Conservation (phyloP, 495 filamentous ascomycete species). For the Annulohypoxylon bovei region DNA sequence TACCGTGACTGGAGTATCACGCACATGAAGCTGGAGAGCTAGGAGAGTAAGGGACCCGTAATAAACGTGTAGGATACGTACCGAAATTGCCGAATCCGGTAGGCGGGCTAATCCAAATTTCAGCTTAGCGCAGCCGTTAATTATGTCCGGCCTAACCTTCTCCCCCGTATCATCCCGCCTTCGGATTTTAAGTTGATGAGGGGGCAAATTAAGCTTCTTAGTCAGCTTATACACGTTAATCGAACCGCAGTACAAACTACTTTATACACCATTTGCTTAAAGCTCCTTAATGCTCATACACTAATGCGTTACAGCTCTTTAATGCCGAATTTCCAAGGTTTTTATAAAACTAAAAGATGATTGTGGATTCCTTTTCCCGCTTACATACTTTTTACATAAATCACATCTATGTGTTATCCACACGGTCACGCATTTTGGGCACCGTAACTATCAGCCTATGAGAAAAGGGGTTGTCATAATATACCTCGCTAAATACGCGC, state of each 20-base stretch:
- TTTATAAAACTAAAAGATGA: too few relatives aligned
- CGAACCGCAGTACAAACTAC: background rate
- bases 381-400: background rate
- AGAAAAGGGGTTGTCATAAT: background rate
- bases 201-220: background rate
- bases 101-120: background rate
- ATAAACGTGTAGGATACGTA: constrained; percentile 5
- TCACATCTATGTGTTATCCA: background rate
- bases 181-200: background rate
- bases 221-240: background rate
- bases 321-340: background rate
- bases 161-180: constrained; percentile 5
- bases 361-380: too few relatives aligned
- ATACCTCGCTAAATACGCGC: background rate
- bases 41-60: background rate
- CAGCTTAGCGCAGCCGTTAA: background rate
- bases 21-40: background rate
- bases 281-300: background rate
- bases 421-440: background rate
- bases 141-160: background rate
- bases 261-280: background rate
- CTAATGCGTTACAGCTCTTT: too few relatives aligned
- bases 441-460: background rate
- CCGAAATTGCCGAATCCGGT: constrained; percentile 6
- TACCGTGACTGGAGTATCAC: background rate